Base-by-base conservation (phyloP, 208 protist species). In the Leishmania braziliensis region DNA sequence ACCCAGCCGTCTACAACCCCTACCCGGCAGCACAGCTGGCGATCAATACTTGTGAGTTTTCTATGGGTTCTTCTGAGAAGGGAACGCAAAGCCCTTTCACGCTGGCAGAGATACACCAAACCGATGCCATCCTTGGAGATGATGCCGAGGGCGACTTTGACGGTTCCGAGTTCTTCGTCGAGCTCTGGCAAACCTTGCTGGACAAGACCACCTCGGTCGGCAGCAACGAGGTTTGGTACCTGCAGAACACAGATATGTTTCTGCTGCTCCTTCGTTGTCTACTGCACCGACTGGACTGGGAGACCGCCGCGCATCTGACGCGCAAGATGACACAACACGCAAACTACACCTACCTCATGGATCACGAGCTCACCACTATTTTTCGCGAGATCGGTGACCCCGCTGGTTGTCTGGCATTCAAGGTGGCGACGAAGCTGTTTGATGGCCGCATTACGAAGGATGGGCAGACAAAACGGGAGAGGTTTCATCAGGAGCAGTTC, bases 361-460 rank as follows among this genome's bases (percentile, higher is more conserved):
- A 97, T 75, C 91, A 95, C 73, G 92, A 95, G 66, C 76, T 97
- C 26, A 93, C 89, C 20, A 80, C 79, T 4, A 95, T 97, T 78
- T 97, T 97, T 82, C 81, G 76, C 29, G 92, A 96, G 73, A 95
- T 96, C 65, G 95, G 95, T 33, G 95, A 97, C 76, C 95, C 95
- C 1, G 86, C 92, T 23, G 95, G 95, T 3, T 94, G 87, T 72
- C 77, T 97, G 26, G 89, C 92, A 20, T 97, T 97, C 82, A 97
- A 97, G 80, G 92, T 96, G 20, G 95, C 95, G 43, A 94, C 95
- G 53, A 94, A 95, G 82, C 84, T 96, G 50, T 96, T 96, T 81
- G 95, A 97, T 75, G 95, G 93, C 79, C 92, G 93, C 83, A 97
- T 97, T 80, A 83, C 89, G 8, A 85, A 87, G 39, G 90, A 97